These are phyloP conservation scores for Prunus armeniaca DNA, from an alignment of 306 rosid genomes.

Conservation along the genomic window DNA sequence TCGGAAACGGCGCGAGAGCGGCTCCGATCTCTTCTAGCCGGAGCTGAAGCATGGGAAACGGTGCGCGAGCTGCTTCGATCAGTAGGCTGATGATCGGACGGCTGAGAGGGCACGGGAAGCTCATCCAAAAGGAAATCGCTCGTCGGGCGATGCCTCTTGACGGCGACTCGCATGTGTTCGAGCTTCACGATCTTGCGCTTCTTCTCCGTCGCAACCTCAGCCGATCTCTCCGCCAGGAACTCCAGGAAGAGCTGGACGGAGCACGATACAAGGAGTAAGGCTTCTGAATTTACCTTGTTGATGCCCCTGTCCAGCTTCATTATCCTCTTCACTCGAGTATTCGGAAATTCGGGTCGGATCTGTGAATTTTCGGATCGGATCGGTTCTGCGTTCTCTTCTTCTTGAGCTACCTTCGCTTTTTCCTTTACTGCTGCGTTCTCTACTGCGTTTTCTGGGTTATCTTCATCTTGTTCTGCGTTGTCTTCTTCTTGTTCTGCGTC, in stretches of 20 bases:
- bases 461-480: background rate
- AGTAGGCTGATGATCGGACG: conserved; percentile 23
- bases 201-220: conserved; percentile 56
- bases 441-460: conserved; percentile 34
- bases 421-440: conserved; percentile 3
- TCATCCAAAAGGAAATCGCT: conserved; percentile 83
- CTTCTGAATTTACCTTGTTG: conserved; percentile 68
- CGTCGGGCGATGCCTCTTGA: conserved; percentile 69
- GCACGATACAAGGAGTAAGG: conserved; percentile 58
- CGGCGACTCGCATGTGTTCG: conserved; percentile 58
- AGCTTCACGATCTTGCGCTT: conserved; percentile 81
- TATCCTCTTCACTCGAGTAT: conserved; percentile 69
- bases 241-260: conserved; percentile 75
- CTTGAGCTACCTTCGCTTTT: conserved; percentile 28
- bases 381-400: conserved; percentile 25
- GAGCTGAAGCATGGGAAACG: conserved; percentile 31
- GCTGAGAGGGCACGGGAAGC: conserved; percentile 52
- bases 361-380: conserved; percentile 28
- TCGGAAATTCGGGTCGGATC: conserved; percentile 53
- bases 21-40: conserved; percentile 18
- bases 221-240: conserved; percentile 70
- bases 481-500: background rate
- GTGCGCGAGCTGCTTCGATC: conserved; percentile 32
- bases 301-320: conserved; percentile 71
- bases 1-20: conserved; percentile 35